Evolutionary conservation across 495 filamentous ascomycete genomes (phyloP), one percentile per base, ranked within the genome.

Genomic region (Staphylotrichum tortipilum): DNA sequence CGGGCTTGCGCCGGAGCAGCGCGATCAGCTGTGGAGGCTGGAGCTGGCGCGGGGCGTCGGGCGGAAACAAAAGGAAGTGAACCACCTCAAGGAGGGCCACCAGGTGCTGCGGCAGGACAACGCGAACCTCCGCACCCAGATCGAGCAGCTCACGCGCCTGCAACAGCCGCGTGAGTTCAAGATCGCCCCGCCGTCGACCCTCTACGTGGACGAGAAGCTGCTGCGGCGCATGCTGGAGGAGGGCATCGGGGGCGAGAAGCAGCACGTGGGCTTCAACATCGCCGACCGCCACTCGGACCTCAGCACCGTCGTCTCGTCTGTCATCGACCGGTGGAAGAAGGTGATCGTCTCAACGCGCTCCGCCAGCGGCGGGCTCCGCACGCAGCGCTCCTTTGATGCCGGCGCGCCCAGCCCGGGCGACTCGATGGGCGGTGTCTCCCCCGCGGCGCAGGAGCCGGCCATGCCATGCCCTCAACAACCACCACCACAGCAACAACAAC

Each of bases 151-250:
- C 4, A 81, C 76, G 35, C 74, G 78, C 17, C 75, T 79, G 45
- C 81, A 88, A 57, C 81, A 85, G 59, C 83, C 84, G 7, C 73
- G 80, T 6, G 85, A 90, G 55, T 86, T 85, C 58, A 77, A 77
- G 19, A 69, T 84, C n/a, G 70, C 77, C 28, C 77, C 80, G 1
- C 81, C 86, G 0, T 68, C 78, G 24, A 84, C 75, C 1, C 64
- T 89, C 4, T 79, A 79, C 3, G 51, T 92, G 14, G 65, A 68
- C 29, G 53, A 68, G 47, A 67, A 70, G 4, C 37, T 73, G 7
- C 46, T 74, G 23, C 51, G 58, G 5, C 64, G 64, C 35, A 29
- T 72, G 31, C 53, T 60, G 12, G 65, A 74, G 39, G 17, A 71
- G 4, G 58, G 54, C 4, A 26, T 61, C 7, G 38, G 19, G 1